Percentiles rank a stretch among this genome's conserved stretches.
phyloP scores from a whole-genome alignment of 495 filamentous ascomycete genomes.

The Penicillium diatomitis region DNA sequence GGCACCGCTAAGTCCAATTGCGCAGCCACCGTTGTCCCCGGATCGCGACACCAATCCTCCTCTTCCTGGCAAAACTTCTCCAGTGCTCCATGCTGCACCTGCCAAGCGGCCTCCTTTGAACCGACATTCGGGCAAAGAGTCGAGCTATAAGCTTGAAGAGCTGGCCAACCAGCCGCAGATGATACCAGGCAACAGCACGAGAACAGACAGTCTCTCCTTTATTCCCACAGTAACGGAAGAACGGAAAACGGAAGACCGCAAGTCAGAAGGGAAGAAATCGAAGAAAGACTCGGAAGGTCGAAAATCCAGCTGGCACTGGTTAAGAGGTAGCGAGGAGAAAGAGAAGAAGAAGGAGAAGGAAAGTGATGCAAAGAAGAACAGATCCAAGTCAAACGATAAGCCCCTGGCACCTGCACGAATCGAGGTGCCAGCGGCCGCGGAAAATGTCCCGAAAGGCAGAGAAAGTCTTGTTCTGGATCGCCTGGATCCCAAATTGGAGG shows the following conservation, averaged over 20 bases:
- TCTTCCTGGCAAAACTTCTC: constrained; percentile 15
- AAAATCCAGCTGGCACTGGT: constrained; percentile 85
- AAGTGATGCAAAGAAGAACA: constrained; percentile 51
- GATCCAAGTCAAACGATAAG: constrained; percentile 50
- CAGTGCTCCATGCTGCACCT: constrained; percentile 12
- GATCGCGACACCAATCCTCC: constrained; percentile 33
- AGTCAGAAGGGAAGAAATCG: constrained; percentile 52
- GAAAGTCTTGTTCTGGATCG: constrained; percentile 78
- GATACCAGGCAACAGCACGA: constrained; percentile 59
- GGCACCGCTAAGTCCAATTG: constrained; percentile 15
- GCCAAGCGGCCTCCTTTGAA: constrained; percentile 19
- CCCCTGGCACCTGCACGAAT: constrained; percentile 62
- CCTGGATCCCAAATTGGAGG: constrained; percentile 63
- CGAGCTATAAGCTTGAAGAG: constrained; percentile 22
- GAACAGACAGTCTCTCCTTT: constrained; percentile 73
- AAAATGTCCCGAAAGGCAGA: constrained; percentile 53
- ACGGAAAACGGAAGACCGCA: constrained; percentile 53
- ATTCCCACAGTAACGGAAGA: constrained; percentile 71
- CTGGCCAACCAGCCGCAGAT: constrained; percentile 35
- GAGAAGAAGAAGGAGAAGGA: constrained; percentile 57
- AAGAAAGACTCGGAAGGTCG: constrained; percentile 53
- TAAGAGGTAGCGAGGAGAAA: constrained; percentile 60
- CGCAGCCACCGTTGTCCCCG: constrained; percentile 45
- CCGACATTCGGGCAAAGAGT: constrained; percentile 23
- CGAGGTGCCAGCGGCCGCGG: constrained; percentile 78